Percentiles rank a stretch among this genome's conserved stretches.
Conservation (phyloP, 371 early-diverging fungal species). For the Paramicrosporidium saccamoebae region DNA sequence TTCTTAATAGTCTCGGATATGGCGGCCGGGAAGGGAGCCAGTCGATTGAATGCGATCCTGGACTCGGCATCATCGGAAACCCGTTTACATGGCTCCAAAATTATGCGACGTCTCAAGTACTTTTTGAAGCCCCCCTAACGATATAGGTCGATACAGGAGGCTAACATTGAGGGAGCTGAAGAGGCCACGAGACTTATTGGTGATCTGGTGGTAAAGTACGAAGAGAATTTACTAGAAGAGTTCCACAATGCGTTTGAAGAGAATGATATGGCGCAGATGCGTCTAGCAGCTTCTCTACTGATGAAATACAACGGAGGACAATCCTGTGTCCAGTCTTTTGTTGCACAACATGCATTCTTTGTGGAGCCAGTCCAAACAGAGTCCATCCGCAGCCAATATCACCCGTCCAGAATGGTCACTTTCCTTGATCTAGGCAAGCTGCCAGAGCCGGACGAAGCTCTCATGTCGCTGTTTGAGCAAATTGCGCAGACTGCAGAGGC, state of each 20-base stretch:
- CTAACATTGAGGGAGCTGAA: too few species aligned
- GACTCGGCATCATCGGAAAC: too few species aligned
- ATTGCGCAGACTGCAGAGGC: slow-evolving; percentile 33
- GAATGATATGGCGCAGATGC: slow-evolving; percentile 16
- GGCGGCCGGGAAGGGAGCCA: too few species aligned
- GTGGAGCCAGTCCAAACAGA: slow-evolving; percentile 19
- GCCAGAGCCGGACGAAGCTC: slow-evolving; percentile 34
- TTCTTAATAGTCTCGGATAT: too few species aligned
- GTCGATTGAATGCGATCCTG: too few species aligned
- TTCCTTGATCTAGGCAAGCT: slow-evolving; percentile 11
- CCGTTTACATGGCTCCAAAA: too few species aligned
- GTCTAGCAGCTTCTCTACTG: slow-evolving; percentile 29
- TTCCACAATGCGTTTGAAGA: slow-evolving; percentile 55
- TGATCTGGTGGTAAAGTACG: too few species aligned
- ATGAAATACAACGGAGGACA: slow-evolving; percentile 79
- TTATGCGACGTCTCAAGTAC: too few species aligned
- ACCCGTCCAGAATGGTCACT: slow-evolving; percentile 5
- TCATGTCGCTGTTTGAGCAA: slow-evolving; percentile 40
- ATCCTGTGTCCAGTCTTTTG: slow-evolving; percentile 65
- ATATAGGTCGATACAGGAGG: too few species aligned
- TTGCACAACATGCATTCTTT: slow-evolving; percentile 85
- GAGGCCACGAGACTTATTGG: too few species aligned
- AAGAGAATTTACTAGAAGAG: slow-evolving; percentile 42
- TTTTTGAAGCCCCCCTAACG: too few species aligned
- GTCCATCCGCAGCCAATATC: neutral